Evolutionary conservation across 23 red algal species (phyloP).

Genomic region (Gracilaria domingensis): DNA sequence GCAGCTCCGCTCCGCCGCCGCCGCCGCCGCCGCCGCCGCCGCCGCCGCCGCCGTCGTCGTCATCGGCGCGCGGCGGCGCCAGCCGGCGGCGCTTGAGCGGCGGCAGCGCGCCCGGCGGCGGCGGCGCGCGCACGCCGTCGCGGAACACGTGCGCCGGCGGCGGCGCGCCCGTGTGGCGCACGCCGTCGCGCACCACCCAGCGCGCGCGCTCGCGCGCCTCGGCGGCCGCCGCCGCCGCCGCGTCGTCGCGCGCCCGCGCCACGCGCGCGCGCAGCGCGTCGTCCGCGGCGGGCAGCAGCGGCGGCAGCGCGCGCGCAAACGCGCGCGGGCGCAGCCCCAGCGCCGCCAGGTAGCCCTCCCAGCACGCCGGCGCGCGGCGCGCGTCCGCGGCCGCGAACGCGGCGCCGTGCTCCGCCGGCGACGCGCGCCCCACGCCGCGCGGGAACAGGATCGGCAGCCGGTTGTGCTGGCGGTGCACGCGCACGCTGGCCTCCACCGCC

Average conservation of each 20-base stretch:
- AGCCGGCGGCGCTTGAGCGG: background rate
- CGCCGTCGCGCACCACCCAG: conserved; percentile 26
- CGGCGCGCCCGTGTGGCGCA: conserved; percentile 23
- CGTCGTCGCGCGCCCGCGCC: background rate
- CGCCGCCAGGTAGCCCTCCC: conserved; percentile 42
- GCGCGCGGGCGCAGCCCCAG: conserved; percentile 5
- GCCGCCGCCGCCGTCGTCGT: background rate
- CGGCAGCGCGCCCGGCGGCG: conserved; percentile 8
- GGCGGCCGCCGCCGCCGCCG: background rate
- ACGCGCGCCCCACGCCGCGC: conserved; percentile 37
- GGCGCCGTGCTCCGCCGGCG: conserved; percentile 11
- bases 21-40: background rate
- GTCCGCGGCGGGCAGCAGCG: conserved; percentile 22
- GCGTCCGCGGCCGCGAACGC: conserved; percentile 26
- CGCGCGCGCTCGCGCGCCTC: conserved; percentile 58
- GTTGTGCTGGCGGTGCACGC: conserved; percentile 39
- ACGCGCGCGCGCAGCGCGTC: conserved; percentile 5
- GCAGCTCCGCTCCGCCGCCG: background rate
- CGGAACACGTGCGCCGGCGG: conserved; percentile 56
- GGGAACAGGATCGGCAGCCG: conserved; percentile 57
- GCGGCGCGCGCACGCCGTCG: conserved; percentile 14
- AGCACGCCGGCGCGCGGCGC: conserved; percentile 34
- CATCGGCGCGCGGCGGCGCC: background rate
- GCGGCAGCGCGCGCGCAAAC: conserved; percentile 36
- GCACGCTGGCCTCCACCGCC: conserved; percentile 33